Evolutionary conservation across 2,329 filamentous ascomycete species (phyloP).

Genomic region (Rachicladosporium sp.): DNA sequence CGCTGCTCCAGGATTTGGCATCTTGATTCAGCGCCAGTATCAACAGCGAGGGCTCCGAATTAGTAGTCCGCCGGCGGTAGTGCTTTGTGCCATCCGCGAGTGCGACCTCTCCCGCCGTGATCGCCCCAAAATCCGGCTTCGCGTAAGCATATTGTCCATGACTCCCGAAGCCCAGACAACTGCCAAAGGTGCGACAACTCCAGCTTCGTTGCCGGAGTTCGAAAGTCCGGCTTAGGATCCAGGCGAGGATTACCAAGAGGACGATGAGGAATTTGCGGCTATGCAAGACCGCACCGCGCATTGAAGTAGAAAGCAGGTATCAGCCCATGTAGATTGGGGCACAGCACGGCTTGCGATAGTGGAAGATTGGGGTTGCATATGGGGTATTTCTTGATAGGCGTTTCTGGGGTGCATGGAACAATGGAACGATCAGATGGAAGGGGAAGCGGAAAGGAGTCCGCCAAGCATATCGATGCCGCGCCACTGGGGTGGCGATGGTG

Average conservation of each 20-base stretch:
- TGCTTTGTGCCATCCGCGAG: conserved; percentile 7
- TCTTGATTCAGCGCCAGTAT: conserved; percentile 8
- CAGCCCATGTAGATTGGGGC: too few species aligned
- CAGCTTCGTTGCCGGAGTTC: conserved; percentile 1
- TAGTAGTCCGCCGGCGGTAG: conserved; percentile 2
- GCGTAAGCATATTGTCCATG: not conserved
- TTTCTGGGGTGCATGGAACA: too few species aligned
- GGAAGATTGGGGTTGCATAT: too few species aligned
- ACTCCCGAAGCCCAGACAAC: conserved; percentile 2
- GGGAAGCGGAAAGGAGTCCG: too few species aligned
- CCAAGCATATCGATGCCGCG: too few species aligned
- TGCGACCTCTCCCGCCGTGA: not conserved
- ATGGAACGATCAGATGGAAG: too few species aligned
- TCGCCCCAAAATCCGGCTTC: not conserved
- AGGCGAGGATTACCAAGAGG: not conserved
- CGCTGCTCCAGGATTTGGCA: conserved; percentile 10
- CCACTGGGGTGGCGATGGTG: too few species aligned
- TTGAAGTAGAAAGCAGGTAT: too few species aligned
- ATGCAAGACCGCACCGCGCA: too few species aligned
- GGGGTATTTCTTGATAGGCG: too few species aligned
- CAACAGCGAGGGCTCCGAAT: conserved; percentile 5
- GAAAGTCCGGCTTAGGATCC: conserved; percentile 1
- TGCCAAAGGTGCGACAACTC: conserved; percentile 1
- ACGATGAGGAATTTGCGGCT: too few species aligned
- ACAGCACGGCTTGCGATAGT: too few species aligned